Conservation (phyloP, 371 early-diverging fungal genomes). For the Rhizopus microsporus region DNA sequence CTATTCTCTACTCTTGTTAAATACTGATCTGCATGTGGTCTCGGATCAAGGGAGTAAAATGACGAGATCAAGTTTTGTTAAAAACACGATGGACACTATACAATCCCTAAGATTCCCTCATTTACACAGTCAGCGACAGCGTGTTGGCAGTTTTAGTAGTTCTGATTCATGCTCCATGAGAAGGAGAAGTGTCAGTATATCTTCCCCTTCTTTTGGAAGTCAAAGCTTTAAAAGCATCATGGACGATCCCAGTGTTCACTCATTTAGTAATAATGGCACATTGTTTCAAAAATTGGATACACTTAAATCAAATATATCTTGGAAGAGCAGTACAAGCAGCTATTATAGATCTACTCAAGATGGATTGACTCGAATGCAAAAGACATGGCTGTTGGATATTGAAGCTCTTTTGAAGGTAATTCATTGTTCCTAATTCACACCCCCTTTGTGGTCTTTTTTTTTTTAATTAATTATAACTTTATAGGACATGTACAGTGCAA, state of each 20-base stretch:
- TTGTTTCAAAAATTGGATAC: constrained; percentile 13
- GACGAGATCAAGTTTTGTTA: constrained; percentile 52
- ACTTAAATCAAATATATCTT: constrained; percentile 19
- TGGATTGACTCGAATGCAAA: constrained; percentile 14
- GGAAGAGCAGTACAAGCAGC: constrained; percentile 6
- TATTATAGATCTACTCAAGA: not conserved
- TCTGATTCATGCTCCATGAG: constrained; percentile 1
- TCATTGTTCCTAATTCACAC: too few relatives aligned
- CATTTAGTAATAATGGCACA: not conserved
- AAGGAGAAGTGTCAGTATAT: constrained; percentile 1
- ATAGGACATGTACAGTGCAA: constrained; percentile 31
- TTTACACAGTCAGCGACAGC: constrained; percentile 3
- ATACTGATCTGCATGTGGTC: constrained; percentile 87
- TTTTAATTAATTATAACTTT: not conserved
- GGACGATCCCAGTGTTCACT: not conserved
- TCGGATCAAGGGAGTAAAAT: constrained; percentile 48
- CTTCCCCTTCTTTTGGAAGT: constrained; percentile 2
- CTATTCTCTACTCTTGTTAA: constrained; percentile 83
- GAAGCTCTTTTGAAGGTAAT: constrained; percentile 33
- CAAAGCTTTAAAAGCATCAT: constrained; percentile 4
- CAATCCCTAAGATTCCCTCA: constrained; percentile 19
- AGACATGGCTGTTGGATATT: constrained; percentile 27
- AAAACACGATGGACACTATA: constrained; percentile 55
- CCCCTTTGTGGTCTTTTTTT: too few relatives aligned
- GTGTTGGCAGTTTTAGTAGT: constrained; percentile 13